Conservation (phyloP, 768 basidiomycete species). For the Pleurotus tuoliensis region DNA sequence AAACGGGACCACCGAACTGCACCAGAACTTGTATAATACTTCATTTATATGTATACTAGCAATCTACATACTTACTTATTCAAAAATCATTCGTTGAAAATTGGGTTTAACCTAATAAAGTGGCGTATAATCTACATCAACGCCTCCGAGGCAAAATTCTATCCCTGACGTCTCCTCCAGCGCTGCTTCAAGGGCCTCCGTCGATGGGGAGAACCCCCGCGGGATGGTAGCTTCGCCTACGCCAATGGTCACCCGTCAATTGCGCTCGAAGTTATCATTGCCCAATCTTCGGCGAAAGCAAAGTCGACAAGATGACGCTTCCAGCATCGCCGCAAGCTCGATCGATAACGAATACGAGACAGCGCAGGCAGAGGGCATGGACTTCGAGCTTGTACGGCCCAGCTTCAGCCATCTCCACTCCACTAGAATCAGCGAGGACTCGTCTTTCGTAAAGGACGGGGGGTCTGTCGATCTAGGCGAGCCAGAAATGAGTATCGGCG, state of each 20-base stretch:
- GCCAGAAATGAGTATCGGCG: constrained; percentile 11
- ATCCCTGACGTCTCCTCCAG: constrained; percentile 1
- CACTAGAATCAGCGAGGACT: constrained; percentile 54
- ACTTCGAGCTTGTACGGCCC: constrained; percentile 75
- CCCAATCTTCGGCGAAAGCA: constrained; percentile 55
- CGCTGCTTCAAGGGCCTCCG: background rate
- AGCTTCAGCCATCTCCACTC: constrained; percentile 37
- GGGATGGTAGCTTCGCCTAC: constrained; percentile 34
- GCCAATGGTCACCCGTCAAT: background rate
- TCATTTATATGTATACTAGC: too few relatives aligned
- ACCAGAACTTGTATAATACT: too few relatives aligned
- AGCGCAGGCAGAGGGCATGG: constrained; percentile 76
- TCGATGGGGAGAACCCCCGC: constrained; percentile 22
- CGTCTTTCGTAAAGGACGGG: constrained; percentile 33
- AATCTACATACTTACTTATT: too few relatives aligned
- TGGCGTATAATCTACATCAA: background rate
- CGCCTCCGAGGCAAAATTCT: background rate
- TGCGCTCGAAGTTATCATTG: constrained; percentile 60
- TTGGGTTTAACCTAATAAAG: too few relatives aligned
- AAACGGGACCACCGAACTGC: too few relatives aligned
- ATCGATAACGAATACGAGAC: constrained; percentile 41
- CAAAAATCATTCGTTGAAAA: too few relatives aligned
- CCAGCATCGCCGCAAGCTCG: constrained; percentile 17
- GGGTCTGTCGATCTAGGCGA: constrained; percentile 27
- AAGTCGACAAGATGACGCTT: constrained; percentile 33